phyloP scores from a whole-genome alignment of 257 asterid genomes.

The Penstemon newberryi region DNA sequence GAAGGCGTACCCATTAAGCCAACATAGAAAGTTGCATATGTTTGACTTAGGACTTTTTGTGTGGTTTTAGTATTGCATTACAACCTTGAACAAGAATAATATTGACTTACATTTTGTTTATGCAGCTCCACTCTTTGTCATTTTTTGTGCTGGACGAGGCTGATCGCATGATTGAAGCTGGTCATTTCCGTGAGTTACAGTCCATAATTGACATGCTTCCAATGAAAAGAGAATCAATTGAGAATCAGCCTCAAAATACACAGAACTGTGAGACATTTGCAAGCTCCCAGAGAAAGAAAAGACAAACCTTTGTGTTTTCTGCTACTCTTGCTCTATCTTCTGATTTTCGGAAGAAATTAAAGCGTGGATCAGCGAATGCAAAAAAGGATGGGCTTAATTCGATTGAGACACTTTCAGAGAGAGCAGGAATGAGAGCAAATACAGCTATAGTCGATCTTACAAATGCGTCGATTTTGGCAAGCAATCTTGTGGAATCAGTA shows the following conservation, averaged over 20 bases:
- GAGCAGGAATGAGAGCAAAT: constrained; percentile 92
- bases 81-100: constrained; percentile 12
- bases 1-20: background rate
- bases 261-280: constrained; percentile 62
- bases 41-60: constrained; percentile 9
- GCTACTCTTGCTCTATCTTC: constrained; percentile 93
- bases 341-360: constrained; percentile 87
- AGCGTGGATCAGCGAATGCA: constrained; percentile 62
- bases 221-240: constrained; percentile 52
- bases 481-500: constrained; percentile 80
- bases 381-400: constrained; percentile 72
- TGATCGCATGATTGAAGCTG: constrained; percentile 95
- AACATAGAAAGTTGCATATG: constrained; percentile 1
- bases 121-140: constrained; percentile 89
- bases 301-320: constrained; percentile 95
- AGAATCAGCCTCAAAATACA: constrained; percentile 49
- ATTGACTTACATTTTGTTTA: constrained; percentile 18
- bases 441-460: constrained; percentile 89
- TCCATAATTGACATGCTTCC: constrained; percentile 98
- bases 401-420: constrained; percentile 82
- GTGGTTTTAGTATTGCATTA: background rate
- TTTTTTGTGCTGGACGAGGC: constrained; percentile 99
- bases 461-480: constrained; percentile 75
- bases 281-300: constrained; percentile 75
- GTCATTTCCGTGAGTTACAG: constrained; percentile 92